Conservation (phyloP, 768 basidiomycete genomes). For the Trametes elegans region DNA sequence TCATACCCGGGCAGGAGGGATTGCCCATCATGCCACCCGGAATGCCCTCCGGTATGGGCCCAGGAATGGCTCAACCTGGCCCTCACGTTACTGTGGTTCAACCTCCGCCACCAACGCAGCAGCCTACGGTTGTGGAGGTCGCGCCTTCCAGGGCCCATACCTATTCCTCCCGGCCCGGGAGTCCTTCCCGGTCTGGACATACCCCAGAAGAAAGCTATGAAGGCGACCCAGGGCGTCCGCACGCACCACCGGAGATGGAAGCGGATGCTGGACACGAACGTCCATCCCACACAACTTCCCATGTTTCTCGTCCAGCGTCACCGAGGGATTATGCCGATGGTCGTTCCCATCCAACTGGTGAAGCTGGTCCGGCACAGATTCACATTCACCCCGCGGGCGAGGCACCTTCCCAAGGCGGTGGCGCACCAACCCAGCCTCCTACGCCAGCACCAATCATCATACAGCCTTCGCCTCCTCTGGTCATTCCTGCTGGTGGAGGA, state of each 20-base stretch:
- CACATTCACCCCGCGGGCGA: neutral
- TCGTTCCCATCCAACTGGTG: neutral
- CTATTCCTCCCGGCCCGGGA: neutral
- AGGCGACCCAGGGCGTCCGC: neutral
- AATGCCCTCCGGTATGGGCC: too few relatives aligned
- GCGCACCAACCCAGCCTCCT: neutral
- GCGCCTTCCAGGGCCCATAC: neutral
- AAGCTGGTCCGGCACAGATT: neutral
- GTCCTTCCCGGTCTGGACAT: neutral
- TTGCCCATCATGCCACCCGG: neutral
- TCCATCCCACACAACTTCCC: neutral
- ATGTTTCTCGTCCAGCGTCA: neutral
- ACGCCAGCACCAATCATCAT: slow-evolving; percentile 10
- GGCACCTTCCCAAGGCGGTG: neutral
- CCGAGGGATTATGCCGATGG: neutral
- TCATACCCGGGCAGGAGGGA: neutral
- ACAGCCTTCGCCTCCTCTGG: slow-evolving; percentile 1
- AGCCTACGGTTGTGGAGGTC: neutral
- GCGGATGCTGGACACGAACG: neutral
- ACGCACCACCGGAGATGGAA: neutral
- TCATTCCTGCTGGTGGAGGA: too few relatives aligned
- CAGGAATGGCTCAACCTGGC: neutral
- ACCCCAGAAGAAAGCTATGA: neutral
- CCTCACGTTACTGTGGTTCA: neutral
- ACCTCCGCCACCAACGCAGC: neutral